Evolutionary conservation across 2,329 filamentous ascomycete species (phyloP).

Genomic region (Coleophoma eucalyptorum): DNA sequence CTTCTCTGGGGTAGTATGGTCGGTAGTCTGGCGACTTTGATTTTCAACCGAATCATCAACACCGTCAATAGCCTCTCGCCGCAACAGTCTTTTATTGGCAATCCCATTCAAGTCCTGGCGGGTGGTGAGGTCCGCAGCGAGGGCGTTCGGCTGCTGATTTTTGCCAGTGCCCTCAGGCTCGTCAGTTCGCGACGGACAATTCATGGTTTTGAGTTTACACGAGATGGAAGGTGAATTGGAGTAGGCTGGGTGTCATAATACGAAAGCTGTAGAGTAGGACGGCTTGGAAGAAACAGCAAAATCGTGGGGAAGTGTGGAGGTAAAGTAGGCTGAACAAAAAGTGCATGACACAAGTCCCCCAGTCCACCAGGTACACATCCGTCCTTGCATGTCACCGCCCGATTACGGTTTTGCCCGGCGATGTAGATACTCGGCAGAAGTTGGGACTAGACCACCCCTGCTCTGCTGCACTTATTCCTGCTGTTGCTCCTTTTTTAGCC

Average conservation of each 20-base stretch:
- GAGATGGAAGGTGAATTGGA: background rate
- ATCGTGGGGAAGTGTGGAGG: background rate
- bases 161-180: conserved; percentile 47
- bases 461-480: too few relatives aligned
- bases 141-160: conserved; percentile 57
- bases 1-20: background rate
- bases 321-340: too few relatives aligned
- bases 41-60: conserved; percentile 18
- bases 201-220: conserved; percentile 55
- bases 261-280: too few relatives aligned
- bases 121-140: conserved; percentile 58
- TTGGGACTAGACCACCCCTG: too few relatives aligned
- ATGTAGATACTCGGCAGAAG: too few relatives aligned
- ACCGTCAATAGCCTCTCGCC: conserved; percentile 34
- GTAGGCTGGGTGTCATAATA: background rate
- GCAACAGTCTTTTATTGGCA: conserved; percentile 50
- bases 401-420: background rate
- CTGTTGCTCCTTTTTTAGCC: too few relatives aligned
- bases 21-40: background rate
- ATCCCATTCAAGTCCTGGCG: conserved; percentile 58
- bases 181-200: conserved; percentile 61
- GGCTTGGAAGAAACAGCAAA: background rate
- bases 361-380: background rate
- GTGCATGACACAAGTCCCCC: too few relatives aligned
- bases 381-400: background rate